Evolutionary conservation across 129 eudicot genomes (phyloP).

Genomic region (Flaveria bidentis): DNA sequence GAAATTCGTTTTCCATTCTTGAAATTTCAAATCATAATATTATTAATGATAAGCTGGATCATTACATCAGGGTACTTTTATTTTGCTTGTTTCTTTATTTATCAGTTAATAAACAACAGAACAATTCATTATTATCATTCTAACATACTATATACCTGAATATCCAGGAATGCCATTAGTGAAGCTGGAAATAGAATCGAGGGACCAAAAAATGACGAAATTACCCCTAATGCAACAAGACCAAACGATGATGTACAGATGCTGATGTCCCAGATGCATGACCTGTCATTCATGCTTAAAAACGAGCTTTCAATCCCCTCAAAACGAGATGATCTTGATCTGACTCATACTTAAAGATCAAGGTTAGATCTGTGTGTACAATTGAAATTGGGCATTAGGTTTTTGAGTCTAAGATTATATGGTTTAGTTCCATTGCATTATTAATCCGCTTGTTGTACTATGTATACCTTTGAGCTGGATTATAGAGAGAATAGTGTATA

Average conservation of each 20-base stretch:
- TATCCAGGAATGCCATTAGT: conserved; percentile 35
- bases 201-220: conserved; percentile 25
- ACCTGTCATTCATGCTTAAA: conserved; percentile 79
- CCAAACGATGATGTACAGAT: conserved; percentile 41
- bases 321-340: conserved; percentile 19
- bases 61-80: neutral
- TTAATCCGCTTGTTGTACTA: conserved; percentile 29
- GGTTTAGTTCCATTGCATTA: neutral
- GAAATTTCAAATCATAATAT: neutral
- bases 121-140: neutral
- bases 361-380: conserved; percentile 19
- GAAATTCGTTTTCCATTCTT: neutral
- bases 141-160: conserved; percentile 6
- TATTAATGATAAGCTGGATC: neutral
- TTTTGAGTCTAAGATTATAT: neutral
- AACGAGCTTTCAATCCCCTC: conserved; percentile 55
- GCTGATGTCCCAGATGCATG: conserved; percentile 80
- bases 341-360: conserved; percentile 16
- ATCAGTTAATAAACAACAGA: neutral
- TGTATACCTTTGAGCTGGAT: conserved; percentile 35
- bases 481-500: conserved; percentile 29
- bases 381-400: conserved; percentile 9
- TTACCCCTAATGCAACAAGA: neutral
- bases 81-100: neutral
- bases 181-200: conserved; percentile 15